Conservation (phyloP, 2,329 filamentous ascomycete species). For the Ascocoryne sarcoides region DNA sequence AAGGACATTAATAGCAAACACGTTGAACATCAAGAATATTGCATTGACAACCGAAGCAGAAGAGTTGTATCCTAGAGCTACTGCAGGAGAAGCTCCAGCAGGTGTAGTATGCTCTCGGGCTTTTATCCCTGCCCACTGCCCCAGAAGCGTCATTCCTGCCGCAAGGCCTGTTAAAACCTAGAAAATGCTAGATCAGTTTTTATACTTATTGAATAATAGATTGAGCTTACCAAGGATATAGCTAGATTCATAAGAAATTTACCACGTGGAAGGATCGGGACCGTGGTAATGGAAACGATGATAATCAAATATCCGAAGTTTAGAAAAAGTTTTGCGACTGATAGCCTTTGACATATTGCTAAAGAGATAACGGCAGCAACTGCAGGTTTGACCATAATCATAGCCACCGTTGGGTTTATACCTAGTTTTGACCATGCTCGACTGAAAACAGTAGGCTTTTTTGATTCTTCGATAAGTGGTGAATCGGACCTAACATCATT, state of each 20-base stretch:
- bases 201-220: not conserved
- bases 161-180: slow-evolving; percentile 38
- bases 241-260: slow-evolving; percentile 57
- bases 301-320: slow-evolving; percentile 43
- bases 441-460: slow-evolving; percentile 5
- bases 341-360: not conserved
- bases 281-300: slow-evolving; percentile 54
- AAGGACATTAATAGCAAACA: slow-evolving; percentile 55
- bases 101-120: slow-evolving; percentile 49
- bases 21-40: slow-evolving; percentile 59
- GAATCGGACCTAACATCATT: not conserved
- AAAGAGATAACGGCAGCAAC: slow-evolving; percentile 10
- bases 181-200: not conserved
- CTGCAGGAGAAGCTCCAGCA: slow-evolving; percentile 15
- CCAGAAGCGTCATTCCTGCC: slow-evolving; percentile 49
- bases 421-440: slow-evolving; percentile 12
- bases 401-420: slow-evolving; percentile 9
- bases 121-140: slow-evolving; percentile 53
- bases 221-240: slow-evolving; percentile 11
- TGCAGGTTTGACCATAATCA: slow-evolving; percentile 17
- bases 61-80: slow-evolving; percentile 49
- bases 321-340: slow-evolving; percentile 14
- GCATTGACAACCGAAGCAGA: slow-evolving; percentile 59
- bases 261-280: slow-evolving; percentile 59
- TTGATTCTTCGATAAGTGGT: not conserved